These are phyloP conservation scores for Jatropha multifida DNA, from an alignment of 441 rosid species.

Conservation along the genomic window DNA sequence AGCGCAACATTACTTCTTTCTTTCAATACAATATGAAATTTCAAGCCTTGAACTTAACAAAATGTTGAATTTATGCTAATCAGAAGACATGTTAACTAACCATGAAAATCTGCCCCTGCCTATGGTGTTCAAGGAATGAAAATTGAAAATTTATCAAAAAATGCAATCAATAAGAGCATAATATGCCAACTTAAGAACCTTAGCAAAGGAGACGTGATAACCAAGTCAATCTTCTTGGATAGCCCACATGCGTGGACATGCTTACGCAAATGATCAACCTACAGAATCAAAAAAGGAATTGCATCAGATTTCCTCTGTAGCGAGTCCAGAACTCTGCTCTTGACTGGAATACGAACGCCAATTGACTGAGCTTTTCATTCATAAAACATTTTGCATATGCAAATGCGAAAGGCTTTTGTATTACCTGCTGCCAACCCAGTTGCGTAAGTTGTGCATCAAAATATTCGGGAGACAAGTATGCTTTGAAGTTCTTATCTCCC, in stretches of 20 bases:
- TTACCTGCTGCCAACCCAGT: conserved; percentile 92
- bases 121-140: not conserved
- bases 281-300: conserved; percentile 22
- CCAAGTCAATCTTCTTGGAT: conserved; percentile 74
- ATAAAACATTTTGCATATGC: conserved; percentile 1
- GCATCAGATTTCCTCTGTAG: conserved; percentile 5
- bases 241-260: conserved; percentile 81
- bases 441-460: conserved; percentile 88
- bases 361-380: not conserved
- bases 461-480: conserved; percentile 80
- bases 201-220: conserved; percentile 74
- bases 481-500: conserved; percentile 89
- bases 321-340: not conserved
- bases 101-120: not conserved
- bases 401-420: conserved; percentile 3
- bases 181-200: conserved; percentile 46
- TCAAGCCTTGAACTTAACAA: not conserved
- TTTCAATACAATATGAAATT: not conserved
- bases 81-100: not conserved
- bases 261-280: conserved; percentile 86
- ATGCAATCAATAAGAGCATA: conserved; percentile 1
- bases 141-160: not conserved
- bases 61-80: not conserved
- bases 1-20: not conserved
- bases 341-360: not conserved